Conservation (phyloP, 2,329 filamentous ascomycete species). For the Fusarium sp. region DNA sequence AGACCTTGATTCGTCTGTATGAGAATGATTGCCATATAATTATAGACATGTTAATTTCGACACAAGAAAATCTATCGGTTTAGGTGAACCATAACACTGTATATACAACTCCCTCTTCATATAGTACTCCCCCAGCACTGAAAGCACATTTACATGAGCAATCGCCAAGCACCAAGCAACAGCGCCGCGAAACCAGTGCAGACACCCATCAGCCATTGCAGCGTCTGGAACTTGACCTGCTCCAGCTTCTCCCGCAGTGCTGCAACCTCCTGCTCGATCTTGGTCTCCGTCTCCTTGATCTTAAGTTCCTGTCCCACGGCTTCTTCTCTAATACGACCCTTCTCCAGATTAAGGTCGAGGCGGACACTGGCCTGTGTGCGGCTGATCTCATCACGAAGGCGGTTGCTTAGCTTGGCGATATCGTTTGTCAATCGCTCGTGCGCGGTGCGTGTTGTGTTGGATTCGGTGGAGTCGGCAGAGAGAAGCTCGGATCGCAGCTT, state of each 20-base stretch:
- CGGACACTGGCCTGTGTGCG: slow-evolving; percentile 93
- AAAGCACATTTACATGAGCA: slow-evolving; percentile 66
- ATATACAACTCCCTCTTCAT: neutral
- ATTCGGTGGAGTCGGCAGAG: slow-evolving; percentile 90
- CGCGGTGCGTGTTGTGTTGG: slow-evolving; percentile 84
- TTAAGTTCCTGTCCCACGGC: slow-evolving; percentile 96
- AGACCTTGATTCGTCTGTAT: neutral
- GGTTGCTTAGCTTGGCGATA: slow-evolving; percentile 89
- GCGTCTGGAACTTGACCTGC: slow-evolving; percentile 95
- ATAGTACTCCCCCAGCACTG: neutral
- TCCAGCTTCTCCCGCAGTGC: slow-evolving; percentile 91
- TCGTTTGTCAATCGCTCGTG: slow-evolving; percentile 96
- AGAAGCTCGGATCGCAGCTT: slow-evolving; percentile 95
- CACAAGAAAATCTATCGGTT: slow-evolving; percentile 41
- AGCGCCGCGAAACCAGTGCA: slow-evolving; percentile 75
- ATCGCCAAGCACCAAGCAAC: slow-evolving; percentile 75
- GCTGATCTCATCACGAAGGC: slow-evolving; percentile 91
- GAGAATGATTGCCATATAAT: neutral
- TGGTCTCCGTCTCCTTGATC: slow-evolving; percentile 98
- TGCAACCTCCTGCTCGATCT: slow-evolving; percentile 97
- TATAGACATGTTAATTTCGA: slow-evolving; percentile 12
- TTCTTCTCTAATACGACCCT: slow-evolving; percentile 95
- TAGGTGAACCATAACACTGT: slow-evolving; percentile 32
- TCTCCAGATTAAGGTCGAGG: slow-evolving; percentile 94
- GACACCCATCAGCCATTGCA: slow-evolving; percentile 97